phyloP scores from a whole-genome alignment of 495 filamentous ascomycete genomes.

The Cairneyella variabilis region DNA sequence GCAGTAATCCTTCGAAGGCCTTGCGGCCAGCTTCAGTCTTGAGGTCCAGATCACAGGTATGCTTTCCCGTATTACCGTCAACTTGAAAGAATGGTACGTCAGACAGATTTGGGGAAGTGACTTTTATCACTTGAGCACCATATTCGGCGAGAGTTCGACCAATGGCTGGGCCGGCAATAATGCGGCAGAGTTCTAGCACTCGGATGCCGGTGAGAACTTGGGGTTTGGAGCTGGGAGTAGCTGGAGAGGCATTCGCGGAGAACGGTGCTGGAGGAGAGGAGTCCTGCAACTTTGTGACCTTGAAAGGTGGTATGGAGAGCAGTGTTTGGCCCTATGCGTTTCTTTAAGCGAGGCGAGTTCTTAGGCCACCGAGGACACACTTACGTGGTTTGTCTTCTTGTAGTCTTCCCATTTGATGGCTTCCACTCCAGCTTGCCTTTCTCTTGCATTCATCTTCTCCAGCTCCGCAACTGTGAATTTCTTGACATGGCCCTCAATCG shows the following conservation, averaged over 20 bases:
- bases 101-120: conserved; percentile 62
- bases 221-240: conserved; percentile 39
- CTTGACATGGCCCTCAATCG: conserved; percentile 62
- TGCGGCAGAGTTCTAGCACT: conserved; percentile 67
- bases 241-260: conserved; percentile 31
- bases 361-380: no score
- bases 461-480: conserved; percentile 59
- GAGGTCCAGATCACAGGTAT: conserved; percentile 46
- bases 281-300: conserved; percentile 42
- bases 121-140: conserved; percentile 55
- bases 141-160: conserved; percentile 63
- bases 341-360: not conserved
- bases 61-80: conserved; percentile 71
- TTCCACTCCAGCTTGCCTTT: conserved; percentile 62
- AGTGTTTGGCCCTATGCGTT: conserved; percentile 40
- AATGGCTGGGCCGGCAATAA: conserved; percentile 60
- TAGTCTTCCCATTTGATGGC: conserved; percentile 65
- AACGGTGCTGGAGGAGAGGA: conserved; percentile 53
- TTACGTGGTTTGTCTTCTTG: conserved; percentile 54
- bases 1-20: conserved; percentile 52
- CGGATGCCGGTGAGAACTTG: conserved; percentile 38
- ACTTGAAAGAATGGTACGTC: conserved; percentile 82
- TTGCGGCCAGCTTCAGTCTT: conserved; percentile 46
- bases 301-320: conserved; percentile 44
- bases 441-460: conserved; percentile 57